Evolutionary conservation across 331 rosid species (phyloP).

Genomic region (Erythrophleum ivorense): DNA sequence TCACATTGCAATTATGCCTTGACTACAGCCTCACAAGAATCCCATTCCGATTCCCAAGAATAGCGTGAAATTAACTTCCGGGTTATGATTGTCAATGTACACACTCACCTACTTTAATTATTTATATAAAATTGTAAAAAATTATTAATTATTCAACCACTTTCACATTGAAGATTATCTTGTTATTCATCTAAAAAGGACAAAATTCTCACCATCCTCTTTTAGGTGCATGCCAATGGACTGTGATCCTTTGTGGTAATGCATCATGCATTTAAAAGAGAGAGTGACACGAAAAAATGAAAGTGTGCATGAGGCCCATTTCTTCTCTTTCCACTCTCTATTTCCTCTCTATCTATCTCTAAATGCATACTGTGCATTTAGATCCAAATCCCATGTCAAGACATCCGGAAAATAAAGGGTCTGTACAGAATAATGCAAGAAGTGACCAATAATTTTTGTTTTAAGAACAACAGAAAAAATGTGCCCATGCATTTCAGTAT

Average conservation of each 20-base stretch:
- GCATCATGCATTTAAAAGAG: too few species aligned
- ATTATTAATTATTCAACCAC: constrained; percentile 19
- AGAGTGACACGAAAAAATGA: too few species aligned
- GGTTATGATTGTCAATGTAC: not conserved
- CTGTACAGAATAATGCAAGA: not conserved
- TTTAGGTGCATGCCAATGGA: not conserved
- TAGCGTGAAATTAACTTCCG: not conserved
- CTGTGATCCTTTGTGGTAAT: too few species aligned
- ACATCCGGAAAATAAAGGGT: not conserved
- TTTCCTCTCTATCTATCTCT: too few species aligned
- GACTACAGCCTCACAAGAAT: not conserved
- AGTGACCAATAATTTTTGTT: constrained; percentile 10
- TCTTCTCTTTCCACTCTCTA: too few species aligned
- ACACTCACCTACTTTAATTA: not conserved
- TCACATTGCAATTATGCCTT: not conserved
- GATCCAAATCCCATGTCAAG: not conserved
- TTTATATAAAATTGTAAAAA: constrained; percentile 7
- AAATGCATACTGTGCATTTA: too few species aligned
- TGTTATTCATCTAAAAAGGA: constrained; percentile 6
- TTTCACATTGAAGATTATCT: not conserved
- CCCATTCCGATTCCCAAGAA: not conserved
- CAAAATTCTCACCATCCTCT: constrained; percentile 6
- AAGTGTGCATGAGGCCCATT: too few species aligned
- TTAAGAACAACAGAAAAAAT: not conserved
- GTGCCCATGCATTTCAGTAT: constrained; percentile 18